Evolutionary conservation across 345 rosid genomes (phyloP).

Genomic region (Melastoma malabathricum): DNA sequence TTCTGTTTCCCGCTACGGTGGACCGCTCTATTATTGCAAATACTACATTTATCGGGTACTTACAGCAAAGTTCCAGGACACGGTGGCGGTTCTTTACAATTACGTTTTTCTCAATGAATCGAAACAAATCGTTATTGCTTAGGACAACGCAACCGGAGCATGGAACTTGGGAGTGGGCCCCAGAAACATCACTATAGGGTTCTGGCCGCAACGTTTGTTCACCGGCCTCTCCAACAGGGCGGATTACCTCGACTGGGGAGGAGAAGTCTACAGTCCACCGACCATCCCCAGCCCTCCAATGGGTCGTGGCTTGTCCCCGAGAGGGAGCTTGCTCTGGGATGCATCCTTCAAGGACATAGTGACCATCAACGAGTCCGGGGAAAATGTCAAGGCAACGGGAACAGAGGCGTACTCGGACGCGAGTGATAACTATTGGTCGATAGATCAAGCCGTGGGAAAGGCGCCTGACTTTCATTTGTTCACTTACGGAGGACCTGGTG

Average conservation of each 20-base stretch:
- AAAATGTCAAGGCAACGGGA: neutral
- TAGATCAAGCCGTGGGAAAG: neutral
- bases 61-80: neutral
- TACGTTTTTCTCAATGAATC: too few relatives aligned
- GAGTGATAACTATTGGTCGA: neutral
- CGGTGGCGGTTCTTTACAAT: neutral
- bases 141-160: constrained; percentile 7
- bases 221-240: constrained; percentile 2
- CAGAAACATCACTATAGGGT: neutral
- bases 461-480: neutral
- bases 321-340: neutral
- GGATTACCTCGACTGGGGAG: constrained; percentile 11
- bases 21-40: neutral
- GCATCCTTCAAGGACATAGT: constrained; percentile 1
- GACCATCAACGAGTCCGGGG: neutral
- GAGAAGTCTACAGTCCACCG: constrained; percentile 7
- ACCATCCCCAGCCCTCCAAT: constrained; percentile 4
- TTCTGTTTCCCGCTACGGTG: neutral
- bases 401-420: neutral
- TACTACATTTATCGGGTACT: neutral
- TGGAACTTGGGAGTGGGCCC: constrained; percentile 1
- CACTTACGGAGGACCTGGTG: neutral
- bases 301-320: constrained; percentile 6
- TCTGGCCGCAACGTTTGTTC: constrained; percentile 10
- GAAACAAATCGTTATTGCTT: too few relatives aligned